Evolutionary conservation across 495 filamentous ascomycete species (phyloP), one percentile per base, ranked within the genome.

Genomic region (Halenospora varia): DNA sequence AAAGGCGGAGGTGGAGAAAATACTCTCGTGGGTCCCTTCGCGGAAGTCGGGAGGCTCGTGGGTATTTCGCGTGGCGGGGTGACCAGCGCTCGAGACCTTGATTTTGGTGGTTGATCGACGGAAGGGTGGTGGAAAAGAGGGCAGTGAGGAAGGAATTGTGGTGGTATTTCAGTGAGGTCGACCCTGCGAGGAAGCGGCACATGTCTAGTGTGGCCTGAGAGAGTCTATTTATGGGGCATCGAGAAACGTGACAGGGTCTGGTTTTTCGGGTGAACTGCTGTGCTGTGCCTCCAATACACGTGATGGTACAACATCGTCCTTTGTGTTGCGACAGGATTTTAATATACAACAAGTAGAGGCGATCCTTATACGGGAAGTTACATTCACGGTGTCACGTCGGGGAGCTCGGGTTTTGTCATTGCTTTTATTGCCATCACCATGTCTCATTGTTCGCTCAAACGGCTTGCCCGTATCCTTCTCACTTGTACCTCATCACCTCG

Each of bases 1-100:
- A 39, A 50, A 22, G 46, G 15, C 35, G 35, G 56, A 17, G 71
- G 58, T 63, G 75, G 75, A 63, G 75, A 72, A 39, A 72, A 59
- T 47, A 73, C 17, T n/a, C n/a, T n/a, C n/a, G n/a, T n/a, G n/a
- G n/a, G n/a, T n/a, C n/a, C n/a, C n/a, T n/a, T n/a, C n/a, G n/a
- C n/a, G n/a, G n/a, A n/a, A n/a, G n/a, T n/a, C n/a, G n/a, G n/a
- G n/a, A n/a, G n/a, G n/a, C n/a, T n/a, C n/a, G n/a, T n/a, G n/a
- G n/a, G n/a, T n/a, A n/a, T n/a, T n/a, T n/a, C n/a, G n/a, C n/a
- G n/a, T n/a, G n/a, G n/a, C n/a, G n/a, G n/a, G n/a, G n/a, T n/a
- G n/a, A n/a, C n/a, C n/a, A n/a, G n/a, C n/a, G n/a, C n/a, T n/a
- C n/a, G n/a, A n/a, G n/a, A n/a, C n/a, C n/a, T n/a, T n/a, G n/a